Evolutionary conservation across 140 eudicot species (phyloP), one percentile per base, ranked within the genome.

Genomic region (Ambrosia hybrid): DNA sequence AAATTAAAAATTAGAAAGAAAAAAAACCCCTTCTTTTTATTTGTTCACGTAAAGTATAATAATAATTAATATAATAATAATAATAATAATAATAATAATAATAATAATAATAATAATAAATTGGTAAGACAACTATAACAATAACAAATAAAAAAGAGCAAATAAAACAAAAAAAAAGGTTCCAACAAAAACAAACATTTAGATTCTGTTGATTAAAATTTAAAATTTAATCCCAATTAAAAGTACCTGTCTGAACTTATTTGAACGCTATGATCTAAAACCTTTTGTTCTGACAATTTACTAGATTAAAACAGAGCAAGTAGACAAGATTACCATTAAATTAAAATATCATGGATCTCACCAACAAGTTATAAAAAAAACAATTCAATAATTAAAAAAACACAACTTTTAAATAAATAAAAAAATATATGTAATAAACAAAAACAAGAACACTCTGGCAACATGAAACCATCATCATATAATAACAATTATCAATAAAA

Each of bases 241-340:
- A 57, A 65, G 48, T 7, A 5, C 9, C 5, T 33, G 34, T 48
- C 16, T 46, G 11, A 68, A 57, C 55, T 14, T 45, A 51, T 60
- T 34, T 46, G 0, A 75, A 58, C 39, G 14, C 46, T 4, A 45
- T 76, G 70, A 68, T 34, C 53, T 39, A 67, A 17, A 17, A 33
- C 60, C n/a, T 13, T 46, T 4, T 67, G 15, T 3, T 39, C 45
- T 39, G 45, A 39, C 45, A 39, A 39, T 0, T 49, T 48, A 17
- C 57, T 45, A 65, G 9, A 33, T 36, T 59, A 33, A 48, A 70
- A 51, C 76, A 70, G 26, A 77, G 48, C 51, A 77, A 48, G 5
- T 37, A 37, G 41, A 37, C 41, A 37, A 39, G 46, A 41, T 9
- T 1, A 41, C 3, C 1, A 41, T 41, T 41, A 6, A 7, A 41